Evolutionary conservation across 129 eudicot species (phyloP), one percentile per base, ranked within the genome.

Genomic region (Helianthus tuberosus): DNA sequence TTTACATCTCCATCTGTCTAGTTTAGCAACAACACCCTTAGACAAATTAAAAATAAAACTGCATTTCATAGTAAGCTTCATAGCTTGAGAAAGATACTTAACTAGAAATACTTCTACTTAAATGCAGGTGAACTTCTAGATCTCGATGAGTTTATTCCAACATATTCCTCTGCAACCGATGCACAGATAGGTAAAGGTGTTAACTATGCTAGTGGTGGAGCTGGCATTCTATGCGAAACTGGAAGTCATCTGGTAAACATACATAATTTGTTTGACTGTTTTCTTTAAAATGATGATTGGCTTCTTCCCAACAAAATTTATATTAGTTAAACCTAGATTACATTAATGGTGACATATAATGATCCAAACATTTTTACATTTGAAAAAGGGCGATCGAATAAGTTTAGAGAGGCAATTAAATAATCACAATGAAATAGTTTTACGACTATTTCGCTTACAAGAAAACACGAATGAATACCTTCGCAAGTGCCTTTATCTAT

Each of bases 151-250:
- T 77, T 44, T 60, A 47, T 73, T 53, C 80, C 80, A 17, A 38
- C 86, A 1, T 74, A 59, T 50, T 65, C 83, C 44, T 39, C 73
- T 32, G 64, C 74, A 82, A 43, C 51, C 4, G 80, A 73, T 23
- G n/a, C 47, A 43, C 64, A 63, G 5, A 78, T 78, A 6, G 23
- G 57, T 52, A 74, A 48, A 52, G 86, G 86, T 23, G 77, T 82
- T 17, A 82, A 82, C 35, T 82, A 82, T 32, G 83, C 69, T 25
- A 77, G 83, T 23, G 83, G 77, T 14, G 86, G 80, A 64, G 73
- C 82, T 52, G 78, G 82, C 67, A 78, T 78, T 41, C 78, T 41
- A n/a, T 36, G 15, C 0, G 82, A 72, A 73, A 51, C 77, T 13
- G 80, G 86, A 25, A 68, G 58, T 61, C 77, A 73, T 67, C 73